Evolutionary conservation across 2,329 filamentous ascomycete species (phyloP).

Genomic region (Xylaria sp.): DNA sequence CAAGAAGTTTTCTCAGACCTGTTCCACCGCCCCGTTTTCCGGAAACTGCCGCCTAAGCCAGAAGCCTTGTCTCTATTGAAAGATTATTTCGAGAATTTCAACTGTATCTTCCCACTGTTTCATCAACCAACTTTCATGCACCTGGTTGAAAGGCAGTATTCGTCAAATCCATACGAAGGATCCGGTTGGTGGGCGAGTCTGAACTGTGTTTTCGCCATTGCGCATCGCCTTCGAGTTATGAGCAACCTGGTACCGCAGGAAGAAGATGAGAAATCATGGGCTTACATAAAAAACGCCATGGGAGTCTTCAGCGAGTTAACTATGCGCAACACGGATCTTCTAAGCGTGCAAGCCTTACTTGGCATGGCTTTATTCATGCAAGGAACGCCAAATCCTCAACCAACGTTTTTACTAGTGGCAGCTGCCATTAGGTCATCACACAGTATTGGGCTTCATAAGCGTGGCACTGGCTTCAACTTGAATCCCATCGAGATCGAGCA

Average conservation of each 20-base stretch:
- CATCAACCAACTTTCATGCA: slow-evolving; percentile 99
- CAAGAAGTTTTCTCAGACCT: slow-evolving; percentile 96
- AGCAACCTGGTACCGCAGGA: slow-evolving; percentile 90
- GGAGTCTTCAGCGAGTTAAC: slow-evolving; percentile 91
- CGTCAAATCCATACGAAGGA: slow-evolving; percentile 89
- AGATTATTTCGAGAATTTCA: slow-evolving; percentile 98
- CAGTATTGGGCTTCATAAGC: slow-evolving; percentile 94
- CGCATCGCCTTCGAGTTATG: slow-evolving; percentile 92
- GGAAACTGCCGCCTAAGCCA: slow-evolving; percentile 83
- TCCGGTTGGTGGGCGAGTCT: slow-evolving; percentile 99
- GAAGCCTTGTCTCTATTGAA: slow-evolving; percentile 88
- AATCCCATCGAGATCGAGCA: slow-evolving; percentile 96
- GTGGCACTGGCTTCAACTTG: slow-evolving; percentile 90
- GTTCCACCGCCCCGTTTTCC: slow-evolving; percentile 86
- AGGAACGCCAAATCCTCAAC: slow-evolving; percentile 95
- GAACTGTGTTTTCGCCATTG: slow-evolving; percentile 93
- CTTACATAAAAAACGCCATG: slow-evolving; percentile 96
- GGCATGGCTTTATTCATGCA: slow-evolving; percentile 96
- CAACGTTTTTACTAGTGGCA: slow-evolving; percentile 89
- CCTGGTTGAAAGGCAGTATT: slow-evolving; percentile 93
- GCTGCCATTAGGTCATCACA: slow-evolving; percentile 91
- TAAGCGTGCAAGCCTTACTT: slow-evolving; percentile 92
- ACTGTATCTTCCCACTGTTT: slow-evolving; percentile 97
- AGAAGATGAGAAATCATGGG: slow-evolving; percentile 95
- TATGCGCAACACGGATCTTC: slow-evolving; percentile 93